These are phyloP conservation scores for Lyophyllum atratum DNA, from an alignment of 768 basidiomycete genomes.

Conservation along the genomic window DNA sequence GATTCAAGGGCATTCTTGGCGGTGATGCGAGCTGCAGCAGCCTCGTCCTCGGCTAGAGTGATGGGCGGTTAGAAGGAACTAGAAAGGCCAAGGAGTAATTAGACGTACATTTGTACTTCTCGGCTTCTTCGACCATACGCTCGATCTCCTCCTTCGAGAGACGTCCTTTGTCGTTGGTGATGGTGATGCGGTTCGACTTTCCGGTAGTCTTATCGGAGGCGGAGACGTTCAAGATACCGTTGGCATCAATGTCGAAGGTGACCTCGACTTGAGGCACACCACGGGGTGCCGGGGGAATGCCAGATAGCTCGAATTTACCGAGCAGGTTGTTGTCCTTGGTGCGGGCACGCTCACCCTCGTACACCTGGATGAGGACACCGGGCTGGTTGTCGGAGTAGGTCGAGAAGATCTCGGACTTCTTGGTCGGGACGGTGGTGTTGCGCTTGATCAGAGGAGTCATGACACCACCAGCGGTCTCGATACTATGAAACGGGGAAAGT, in stretches of 20 bases:
- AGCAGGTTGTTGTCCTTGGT: constrained; percentile 99
- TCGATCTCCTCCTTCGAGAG: constrained; percentile 98
- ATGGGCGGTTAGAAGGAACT: constrained; percentile 5
- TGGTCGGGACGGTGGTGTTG: constrained; percentile 98
- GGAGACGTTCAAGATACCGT: constrained; percentile 94
- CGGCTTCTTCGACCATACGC: constrained; percentile 94
- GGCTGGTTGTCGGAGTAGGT: constrained; percentile 99
- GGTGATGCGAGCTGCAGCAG: constrained; percentile 77
- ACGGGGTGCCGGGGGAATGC: constrained; percentile 95
- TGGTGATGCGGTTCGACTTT: constrained; percentile 92
- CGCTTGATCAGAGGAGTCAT: constrained; percentile 99
- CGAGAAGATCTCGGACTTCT: constrained; percentile 98
- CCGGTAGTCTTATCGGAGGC: constrained; percentile 97
- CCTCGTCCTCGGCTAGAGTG: constrained; percentile 76
- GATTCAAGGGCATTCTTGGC: constrained; percentile 94
- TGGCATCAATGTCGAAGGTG: constrained; percentile 97
- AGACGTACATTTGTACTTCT: constrained; percentile 82
- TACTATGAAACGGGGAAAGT: constrained; percentile 45
- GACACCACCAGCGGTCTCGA: constrained; percentile 98
- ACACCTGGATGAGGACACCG: constrained; percentile 97
- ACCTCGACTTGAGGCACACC: constrained; percentile 98
- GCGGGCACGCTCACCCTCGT: constrained; percentile 97
- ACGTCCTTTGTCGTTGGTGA: constrained; percentile 96
- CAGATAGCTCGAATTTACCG: constrained; percentile 97
- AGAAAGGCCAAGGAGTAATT: constrained; percentile 9